These are phyloP conservation scores for Ogataea wickerhamii DNA, from an alignment of 805 yeast species.

Conservation along the genomic window DNA sequence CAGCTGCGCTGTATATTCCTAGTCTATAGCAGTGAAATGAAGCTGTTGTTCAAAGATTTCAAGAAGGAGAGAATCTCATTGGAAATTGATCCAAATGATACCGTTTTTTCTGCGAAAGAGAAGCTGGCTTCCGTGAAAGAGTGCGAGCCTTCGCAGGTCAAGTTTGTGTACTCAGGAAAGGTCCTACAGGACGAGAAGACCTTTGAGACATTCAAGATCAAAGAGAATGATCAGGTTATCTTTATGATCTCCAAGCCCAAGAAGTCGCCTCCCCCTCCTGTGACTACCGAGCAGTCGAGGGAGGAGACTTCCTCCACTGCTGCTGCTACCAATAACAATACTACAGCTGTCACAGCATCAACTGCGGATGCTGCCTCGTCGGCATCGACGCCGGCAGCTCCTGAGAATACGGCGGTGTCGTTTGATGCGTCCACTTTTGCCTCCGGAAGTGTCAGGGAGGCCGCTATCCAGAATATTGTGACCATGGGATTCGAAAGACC, in stretches of 20 bases:
- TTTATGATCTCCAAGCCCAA: constrained; percentile 77
- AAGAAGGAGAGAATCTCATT: constrained; percentile 84
- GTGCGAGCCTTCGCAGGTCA: constrained; percentile 70
- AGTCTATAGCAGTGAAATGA: constrained; percentile 43
- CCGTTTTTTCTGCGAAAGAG: constrained; percentile 69
- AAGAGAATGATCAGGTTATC: constrained; percentile 83
- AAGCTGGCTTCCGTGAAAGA: constrained; percentile 64
- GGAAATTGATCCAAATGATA: constrained; percentile 66
- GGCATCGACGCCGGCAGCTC: constrained; percentile 17
- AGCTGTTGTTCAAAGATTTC: constrained; percentile 82
- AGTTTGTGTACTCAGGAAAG: constrained; percentile 87
- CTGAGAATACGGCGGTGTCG: constrained; percentile 16
- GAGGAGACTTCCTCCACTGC: constrained; percentile 23
- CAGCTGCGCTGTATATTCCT: neutral
- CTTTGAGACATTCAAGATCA: constrained; percentile 67
- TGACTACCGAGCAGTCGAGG: constrained; percentile 13
- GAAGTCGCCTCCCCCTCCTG: constrained; percentile 28
- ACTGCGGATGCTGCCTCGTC: constrained; percentile 22
- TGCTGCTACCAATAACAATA: constrained; percentile 25
- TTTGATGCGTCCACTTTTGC: constrained; percentile 58
- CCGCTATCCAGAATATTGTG: constrained; percentile 76
- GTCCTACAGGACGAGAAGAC: constrained; percentile 82
- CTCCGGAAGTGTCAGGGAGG: constrained; percentile 72
- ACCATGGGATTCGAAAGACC: constrained; percentile 94
- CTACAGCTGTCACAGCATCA: constrained; percentile 23